A percentile compares a stretch with the other conserved stretches of the same genome.
These are phyloP conservation scores for Plectosphaerella cucumerina DNA, from an alignment of 2,329 filamentous ascomycete species.

Conservation along the genomic window DNA sequence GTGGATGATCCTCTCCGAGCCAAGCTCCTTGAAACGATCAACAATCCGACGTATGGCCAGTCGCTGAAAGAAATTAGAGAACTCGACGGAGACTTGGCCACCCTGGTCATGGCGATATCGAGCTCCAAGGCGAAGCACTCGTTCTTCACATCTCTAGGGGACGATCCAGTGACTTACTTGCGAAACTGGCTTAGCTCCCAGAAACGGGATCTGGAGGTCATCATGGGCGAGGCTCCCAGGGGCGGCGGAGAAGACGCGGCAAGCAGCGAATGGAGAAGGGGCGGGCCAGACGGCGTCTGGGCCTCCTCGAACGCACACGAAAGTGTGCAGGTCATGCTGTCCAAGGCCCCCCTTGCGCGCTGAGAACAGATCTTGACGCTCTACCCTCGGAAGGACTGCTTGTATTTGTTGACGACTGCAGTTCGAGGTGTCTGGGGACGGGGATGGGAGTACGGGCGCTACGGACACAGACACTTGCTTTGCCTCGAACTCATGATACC, in stretches of 20 bases:
- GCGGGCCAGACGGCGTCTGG: constrained; percentile 52
- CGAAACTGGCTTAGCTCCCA: constrained; percentile 87
- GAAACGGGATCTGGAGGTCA: constrained; percentile 82
- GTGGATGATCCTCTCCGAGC: constrained; percentile 77
- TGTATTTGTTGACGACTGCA: no score
- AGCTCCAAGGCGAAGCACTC: constrained; percentile 86
- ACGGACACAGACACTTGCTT: no score
- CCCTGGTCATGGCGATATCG: constrained; percentile 76
- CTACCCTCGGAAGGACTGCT: no score
- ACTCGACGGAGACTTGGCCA: constrained; percentile 81
- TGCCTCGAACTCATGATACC: no score
- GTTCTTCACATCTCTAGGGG: constrained; percentile 74
- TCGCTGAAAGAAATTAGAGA: constrained; percentile 71
- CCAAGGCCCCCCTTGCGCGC: constrained; percentile 38
- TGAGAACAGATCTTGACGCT: no score
- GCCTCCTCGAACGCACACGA: constrained; percentile 54
- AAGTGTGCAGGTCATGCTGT: constrained; percentile 58
- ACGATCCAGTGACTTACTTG: constrained; percentile 81
- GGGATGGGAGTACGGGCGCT: no score
- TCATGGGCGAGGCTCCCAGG: constrained; percentile 74
- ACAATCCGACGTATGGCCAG: constrained; percentile 64
- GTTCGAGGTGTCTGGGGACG: no score
- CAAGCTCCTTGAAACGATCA: constrained; percentile 60
- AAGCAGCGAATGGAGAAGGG: constrained; percentile 66
- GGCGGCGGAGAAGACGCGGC: constrained; percentile 52